Percentiles rank a stretch among this genome's conserved stretches.
Evolutionary conservation across 176 grass and related monocot genomes (phyloP).

Genomic region (Aegilops tauschii): DNA sequence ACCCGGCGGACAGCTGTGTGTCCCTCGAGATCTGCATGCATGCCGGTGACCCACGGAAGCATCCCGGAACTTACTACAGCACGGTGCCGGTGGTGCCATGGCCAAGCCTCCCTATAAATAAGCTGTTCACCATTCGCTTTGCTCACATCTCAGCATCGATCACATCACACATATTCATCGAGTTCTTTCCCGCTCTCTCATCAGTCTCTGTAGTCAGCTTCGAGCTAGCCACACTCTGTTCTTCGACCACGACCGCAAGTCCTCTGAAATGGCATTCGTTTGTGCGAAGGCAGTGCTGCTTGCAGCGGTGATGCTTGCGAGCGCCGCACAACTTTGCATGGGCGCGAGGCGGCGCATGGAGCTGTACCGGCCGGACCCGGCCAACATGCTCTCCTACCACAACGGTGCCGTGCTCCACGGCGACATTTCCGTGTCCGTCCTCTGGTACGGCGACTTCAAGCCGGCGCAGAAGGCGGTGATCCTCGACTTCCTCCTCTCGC

Average conservation of each 20-base stretch:
- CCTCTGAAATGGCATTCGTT: neutral
- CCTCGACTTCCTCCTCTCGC: slow-evolving; percentile 70
- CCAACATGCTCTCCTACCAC: slow-evolving; percentile 69
- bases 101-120: slow-evolving; percentile 24
- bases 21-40: slow-evolving; percentile 31
- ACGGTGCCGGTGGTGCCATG: neutral
- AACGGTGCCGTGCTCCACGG: slow-evolving; percentile 55
- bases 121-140: neutral
- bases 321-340: slow-evolving; percentile 2
- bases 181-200: neutral
- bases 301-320: slow-evolving; percentile 5
- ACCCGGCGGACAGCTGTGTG: slow-evolving; percentile 13
- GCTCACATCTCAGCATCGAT: neutral
- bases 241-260: neutral
- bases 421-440: slow-evolving; percentile 51
- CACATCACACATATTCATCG: neutral
- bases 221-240: neutral
- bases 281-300: neutral
- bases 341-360: slow-evolving; percentile 51
- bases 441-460: slow-evolving; percentile 72
- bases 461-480: slow-evolving; percentile 60
- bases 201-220: neutral
- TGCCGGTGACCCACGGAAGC: slow-evolving; percentile 14
- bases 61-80: slow-evolving; percentile 15
- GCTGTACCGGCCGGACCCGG: slow-evolving; percentile 35